Conservation (phyloP, 2,329 filamentous ascomycete genomes). For the Aspergillus floridensis region DNA sequence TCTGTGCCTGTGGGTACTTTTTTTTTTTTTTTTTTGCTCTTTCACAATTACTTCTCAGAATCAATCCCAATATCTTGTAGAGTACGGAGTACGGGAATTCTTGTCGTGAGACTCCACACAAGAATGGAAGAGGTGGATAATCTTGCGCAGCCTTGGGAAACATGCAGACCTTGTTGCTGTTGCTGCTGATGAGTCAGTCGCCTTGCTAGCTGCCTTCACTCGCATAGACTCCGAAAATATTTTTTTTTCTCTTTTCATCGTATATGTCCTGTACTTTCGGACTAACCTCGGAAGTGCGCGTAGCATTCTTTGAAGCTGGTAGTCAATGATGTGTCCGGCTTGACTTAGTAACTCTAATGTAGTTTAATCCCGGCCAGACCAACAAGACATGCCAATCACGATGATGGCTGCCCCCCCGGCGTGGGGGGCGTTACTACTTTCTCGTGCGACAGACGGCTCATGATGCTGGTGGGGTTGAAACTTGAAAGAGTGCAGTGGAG, state of each 20-base stretch:
- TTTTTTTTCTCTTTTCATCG: neutral
- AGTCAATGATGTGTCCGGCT: neutral
- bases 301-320: neutral
- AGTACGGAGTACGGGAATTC: neutral
- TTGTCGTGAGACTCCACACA: neutral
- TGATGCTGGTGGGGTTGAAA: neutral
- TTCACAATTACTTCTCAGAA: neutral
- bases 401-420: neutral
- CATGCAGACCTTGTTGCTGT: neutral
- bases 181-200: no score
- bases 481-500: neutral
- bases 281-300: neutral
- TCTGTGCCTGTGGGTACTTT: neutral
- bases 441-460: neutral
- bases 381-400: slow-evolving; percentile 3
- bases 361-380: slow-evolving; percentile 4
- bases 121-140: neutral
- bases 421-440: neutral
- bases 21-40: neutral
- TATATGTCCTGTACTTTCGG: neutral
- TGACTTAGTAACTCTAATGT: neutral
- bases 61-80: no score
- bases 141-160: neutral
- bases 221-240: neutral
- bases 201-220: neutral